A percentile compares a stretch with the other conserved stretches of the same genome.
Evolutionary conservation across 1,139 yeast species (phyloP).

Genomic region (Diutina rugosa): DNA sequence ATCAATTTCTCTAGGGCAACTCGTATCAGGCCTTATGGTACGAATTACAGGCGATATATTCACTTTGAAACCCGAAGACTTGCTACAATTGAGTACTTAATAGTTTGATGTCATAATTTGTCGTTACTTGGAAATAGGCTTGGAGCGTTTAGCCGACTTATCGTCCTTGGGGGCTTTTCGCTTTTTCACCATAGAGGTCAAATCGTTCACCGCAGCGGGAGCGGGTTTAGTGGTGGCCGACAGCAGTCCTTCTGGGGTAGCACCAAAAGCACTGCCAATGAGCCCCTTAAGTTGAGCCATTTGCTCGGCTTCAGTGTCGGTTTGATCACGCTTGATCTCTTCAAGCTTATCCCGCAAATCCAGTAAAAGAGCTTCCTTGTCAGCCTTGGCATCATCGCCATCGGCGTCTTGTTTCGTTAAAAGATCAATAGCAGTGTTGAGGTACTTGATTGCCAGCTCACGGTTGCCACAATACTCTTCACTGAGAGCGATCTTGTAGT

Average conservation of each 20-base stretch:
- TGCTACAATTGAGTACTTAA: no score
- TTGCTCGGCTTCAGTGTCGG: conserved; percentile 40
- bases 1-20: no score
- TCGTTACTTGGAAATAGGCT: background rate
- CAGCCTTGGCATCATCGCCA: conserved; percentile 14
- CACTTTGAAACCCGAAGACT: no score
- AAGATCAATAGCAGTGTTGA: conserved; percentile 25
- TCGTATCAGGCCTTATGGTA: no score
- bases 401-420: conserved; percentile 14
- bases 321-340: conserved; percentile 43
- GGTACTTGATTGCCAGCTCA: conserved; percentile 47
- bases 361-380: conserved; percentile 36
- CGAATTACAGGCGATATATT: no score
- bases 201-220: conserved; percentile 31
- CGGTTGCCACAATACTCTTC: conserved; percentile 55
- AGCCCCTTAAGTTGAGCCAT: conserved; percentile 49
- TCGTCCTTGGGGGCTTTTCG: conserved; percentile 15
- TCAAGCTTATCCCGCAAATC: conserved; percentile 38
- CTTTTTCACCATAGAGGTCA: conserved; percentile 42
- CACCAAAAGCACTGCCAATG: conserved; percentile 33
- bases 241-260: background rate
- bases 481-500: conserved; percentile 73
- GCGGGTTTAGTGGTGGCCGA: conserved; percentile 6
- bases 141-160: background rate
- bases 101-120: background rate